These are phyloP conservation scores for Suhomyces atakaporum DNA, from an alignment of 1,139 yeast species.

Conservation along the genomic window DNA sequence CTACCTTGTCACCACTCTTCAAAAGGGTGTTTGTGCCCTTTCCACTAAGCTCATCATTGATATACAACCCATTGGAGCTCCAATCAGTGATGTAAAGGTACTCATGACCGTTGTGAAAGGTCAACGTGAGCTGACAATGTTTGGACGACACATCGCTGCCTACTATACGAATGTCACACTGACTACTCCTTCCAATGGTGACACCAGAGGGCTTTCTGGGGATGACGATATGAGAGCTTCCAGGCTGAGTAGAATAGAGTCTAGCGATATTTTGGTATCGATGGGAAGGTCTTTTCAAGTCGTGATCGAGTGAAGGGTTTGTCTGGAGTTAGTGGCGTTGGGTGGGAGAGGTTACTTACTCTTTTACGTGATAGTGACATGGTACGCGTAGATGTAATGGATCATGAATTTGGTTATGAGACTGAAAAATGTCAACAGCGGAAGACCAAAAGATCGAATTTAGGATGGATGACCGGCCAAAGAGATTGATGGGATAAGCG, in stretches of 20 bases:
- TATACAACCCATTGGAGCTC: conserved; percentile 68
- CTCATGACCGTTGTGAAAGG: conserved; percentile 38
- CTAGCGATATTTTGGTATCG: conserved; percentile 26
- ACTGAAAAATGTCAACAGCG: too few species aligned
- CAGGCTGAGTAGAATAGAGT: conserved; percentile 35
- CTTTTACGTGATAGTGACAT: conserved; percentile 45
- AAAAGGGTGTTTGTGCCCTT: conserved; percentile 45
- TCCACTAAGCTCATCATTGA: conserved; percentile 59
- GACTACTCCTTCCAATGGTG: conserved; percentile 60
- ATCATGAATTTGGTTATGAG: too few species aligned
- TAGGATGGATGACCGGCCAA: too few species aligned
- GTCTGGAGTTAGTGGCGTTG: conserved; percentile 5
- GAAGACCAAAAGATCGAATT: too few species aligned
- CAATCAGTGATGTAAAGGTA: conserved; percentile 55
- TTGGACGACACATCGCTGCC: conserved; percentile 68
- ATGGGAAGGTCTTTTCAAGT: conserved; percentile 22
- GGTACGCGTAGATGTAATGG: too few species aligned
- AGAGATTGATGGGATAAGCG: too few species aligned
- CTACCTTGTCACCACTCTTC: conserved; percentile 64
- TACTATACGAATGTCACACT: conserved; percentile 56
- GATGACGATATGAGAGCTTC: conserved; percentile 34
- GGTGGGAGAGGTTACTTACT: conserved; percentile 29
- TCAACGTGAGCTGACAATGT: conserved; percentile 57
- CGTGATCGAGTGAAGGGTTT: conserved; percentile 1
- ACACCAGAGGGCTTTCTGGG: conserved; percentile 38